These are phyloP conservation scores for Furcasterigmium sp. DNA, from an alignment of 2,329 filamentous ascomycete genomes.

Conservation along the genomic window DNA sequence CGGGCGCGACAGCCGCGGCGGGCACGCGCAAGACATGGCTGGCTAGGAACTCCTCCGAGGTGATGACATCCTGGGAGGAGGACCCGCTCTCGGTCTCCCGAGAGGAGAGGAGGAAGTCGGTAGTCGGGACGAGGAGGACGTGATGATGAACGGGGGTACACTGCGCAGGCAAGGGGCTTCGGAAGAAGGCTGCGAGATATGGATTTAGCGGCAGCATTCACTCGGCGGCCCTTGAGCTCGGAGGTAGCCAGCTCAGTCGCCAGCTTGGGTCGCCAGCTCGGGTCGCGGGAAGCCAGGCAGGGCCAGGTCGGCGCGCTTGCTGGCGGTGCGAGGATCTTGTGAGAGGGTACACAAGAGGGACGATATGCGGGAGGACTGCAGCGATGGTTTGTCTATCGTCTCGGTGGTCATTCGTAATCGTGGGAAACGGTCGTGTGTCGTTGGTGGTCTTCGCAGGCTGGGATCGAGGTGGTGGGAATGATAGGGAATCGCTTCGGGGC, in stretches of 20 bases:
- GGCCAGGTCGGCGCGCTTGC: too few species aligned
- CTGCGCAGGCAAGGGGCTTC: constrained; percentile 86
- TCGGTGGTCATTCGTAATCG: too few species aligned
- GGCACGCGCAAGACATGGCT: constrained; percentile 94
- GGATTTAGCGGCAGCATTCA: constrained; percentile 96
- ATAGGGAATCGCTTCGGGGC: too few species aligned
- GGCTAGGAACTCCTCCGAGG: constrained; percentile 88
- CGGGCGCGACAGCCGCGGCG: constrained; percentile 37
- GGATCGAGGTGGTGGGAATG: too few species aligned
- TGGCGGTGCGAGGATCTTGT: too few species aligned
- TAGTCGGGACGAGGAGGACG: constrained; percentile 88
- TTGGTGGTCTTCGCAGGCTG: too few species aligned
- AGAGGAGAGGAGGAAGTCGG: constrained; percentile 82
- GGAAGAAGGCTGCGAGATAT: constrained; percentile 97
- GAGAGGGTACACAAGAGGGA: too few species aligned
- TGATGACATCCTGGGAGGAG: constrained; percentile 72
- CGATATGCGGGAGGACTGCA: too few species aligned
- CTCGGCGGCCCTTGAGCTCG: constrained; percentile 11
- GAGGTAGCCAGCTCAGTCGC: constrained; percentile 10
- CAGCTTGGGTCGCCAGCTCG: background rate
- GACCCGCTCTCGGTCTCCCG: constrained; percentile 82
- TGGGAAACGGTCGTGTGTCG: too few species aligned
- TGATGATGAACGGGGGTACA: constrained; percentile 89
- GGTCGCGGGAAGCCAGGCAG: too few species aligned
- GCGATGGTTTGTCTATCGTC: too few species aligned